A percentile compares a stretch with the other conserved stretches of the same genome.
These are phyloP conservation scores for Agrocybe praecox DNA, from an alignment of 768 basidiomycete species.

Conservation along the genomic window DNA sequence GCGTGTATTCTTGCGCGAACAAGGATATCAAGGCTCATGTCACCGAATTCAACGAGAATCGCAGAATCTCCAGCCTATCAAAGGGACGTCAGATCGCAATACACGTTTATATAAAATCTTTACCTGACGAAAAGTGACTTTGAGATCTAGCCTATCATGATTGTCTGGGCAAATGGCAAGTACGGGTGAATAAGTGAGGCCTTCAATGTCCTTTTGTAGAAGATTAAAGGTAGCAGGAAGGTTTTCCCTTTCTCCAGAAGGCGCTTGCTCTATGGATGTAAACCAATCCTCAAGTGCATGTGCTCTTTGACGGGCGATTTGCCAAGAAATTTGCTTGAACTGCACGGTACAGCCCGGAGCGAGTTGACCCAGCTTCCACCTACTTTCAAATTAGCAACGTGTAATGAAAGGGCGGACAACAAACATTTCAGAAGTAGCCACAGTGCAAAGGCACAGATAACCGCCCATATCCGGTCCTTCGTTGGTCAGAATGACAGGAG, in stretches of 20 bases:
- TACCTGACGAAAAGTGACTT: constrained; percentile 61
- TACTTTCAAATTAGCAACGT: no score
- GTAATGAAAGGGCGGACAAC: constrained; percentile 19
- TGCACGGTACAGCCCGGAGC: constrained; percentile 55
- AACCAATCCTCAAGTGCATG: constrained; percentile 32
- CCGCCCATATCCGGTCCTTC: constrained; percentile 71
- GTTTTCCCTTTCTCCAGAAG: not conserved
- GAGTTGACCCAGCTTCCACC: constrained; percentile 73
- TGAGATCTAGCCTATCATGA: constrained; percentile 4
- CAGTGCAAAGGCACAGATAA: constrained; percentile 57
- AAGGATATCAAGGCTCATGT: constrained; percentile 51
- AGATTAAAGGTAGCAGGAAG: not conserved
- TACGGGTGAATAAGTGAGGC: constrained; percentile 32
- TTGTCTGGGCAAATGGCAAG: constrained; percentile 20
- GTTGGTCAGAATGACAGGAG: constrained; percentile 62
- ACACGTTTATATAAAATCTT: not conserved
- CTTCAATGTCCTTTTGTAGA: constrained; percentile 2
- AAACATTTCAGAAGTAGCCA: constrained; percentile 53
- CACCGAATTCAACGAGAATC: constrained; percentile 66
- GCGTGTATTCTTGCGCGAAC: constrained; percentile 62
- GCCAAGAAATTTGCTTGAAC: constrained; percentile 54
- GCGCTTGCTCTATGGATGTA: constrained; percentile 14
- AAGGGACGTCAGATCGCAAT: not conserved
- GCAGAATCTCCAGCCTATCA: constrained; percentile 62
- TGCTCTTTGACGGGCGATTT: constrained; percentile 32